phyloP scores from a whole-genome alignment of 2,329 filamentous ascomycete species.

The Penicillium sp. region DNA sequence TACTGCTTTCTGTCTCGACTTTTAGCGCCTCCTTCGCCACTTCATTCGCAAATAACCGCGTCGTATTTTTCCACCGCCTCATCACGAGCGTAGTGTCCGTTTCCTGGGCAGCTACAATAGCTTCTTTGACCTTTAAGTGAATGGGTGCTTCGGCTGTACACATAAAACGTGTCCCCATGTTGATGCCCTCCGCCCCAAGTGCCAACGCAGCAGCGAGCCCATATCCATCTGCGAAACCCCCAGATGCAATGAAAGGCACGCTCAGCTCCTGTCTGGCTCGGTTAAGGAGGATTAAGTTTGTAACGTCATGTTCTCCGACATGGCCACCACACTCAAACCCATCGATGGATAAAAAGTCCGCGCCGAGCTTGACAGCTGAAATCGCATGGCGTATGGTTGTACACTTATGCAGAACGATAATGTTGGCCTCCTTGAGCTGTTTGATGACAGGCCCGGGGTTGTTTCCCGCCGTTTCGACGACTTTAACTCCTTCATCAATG shows the following conservation, averaged over 20 bases:
- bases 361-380: conserved; percentile 88
- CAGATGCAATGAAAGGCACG: conserved; percentile 92
- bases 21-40: conserved; percentile 78
- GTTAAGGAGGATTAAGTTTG: conserved; percentile 69
- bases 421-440: conserved; percentile 78
- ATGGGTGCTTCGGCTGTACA: conserved; percentile 92
- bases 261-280: conserved; percentile 80
- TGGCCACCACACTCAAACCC: conserved; percentile 93
- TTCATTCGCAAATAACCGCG: conserved; percentile 86
- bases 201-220: conserved; percentile 89
- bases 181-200: conserved; percentile 89
- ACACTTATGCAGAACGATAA: conserved; percentile 92
- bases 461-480: conserved; percentile 94
- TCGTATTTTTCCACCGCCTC: conserved; percentile 91
- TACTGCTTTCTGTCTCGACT: conserved; percentile 80
- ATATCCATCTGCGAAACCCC: conserved; percentile 92
- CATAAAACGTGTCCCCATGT: conserved; percentile 99
- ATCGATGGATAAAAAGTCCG: conserved; percentile 95
- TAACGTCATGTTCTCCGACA: conserved; percentile 59
- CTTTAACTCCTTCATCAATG: conserved; percentile 87
- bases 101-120: conserved; percentile 86
- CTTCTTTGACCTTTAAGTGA: conserved; percentile 89
- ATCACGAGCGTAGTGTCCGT: conserved; percentile 89
- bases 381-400: conserved; percentile 93
- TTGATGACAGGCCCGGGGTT: conserved; percentile 87